Conservation (phyloP, 495 filamentous ascomycete species). For the Lophiotrema nucula region DNA sequence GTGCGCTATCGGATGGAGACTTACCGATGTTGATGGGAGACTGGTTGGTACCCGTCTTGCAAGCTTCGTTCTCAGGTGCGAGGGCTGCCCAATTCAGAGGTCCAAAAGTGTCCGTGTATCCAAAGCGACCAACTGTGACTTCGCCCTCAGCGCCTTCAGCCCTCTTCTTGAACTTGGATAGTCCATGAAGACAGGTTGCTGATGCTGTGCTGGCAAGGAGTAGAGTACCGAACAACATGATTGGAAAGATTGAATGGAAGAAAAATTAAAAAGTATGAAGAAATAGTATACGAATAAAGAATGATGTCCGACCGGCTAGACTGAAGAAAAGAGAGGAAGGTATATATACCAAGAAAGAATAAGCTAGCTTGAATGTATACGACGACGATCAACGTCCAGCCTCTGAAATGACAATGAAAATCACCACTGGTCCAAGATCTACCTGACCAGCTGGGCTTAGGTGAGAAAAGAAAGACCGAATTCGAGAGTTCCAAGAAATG, state of each 20-base stretch:
- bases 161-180: conserved; percentile 22
- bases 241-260: background rate
- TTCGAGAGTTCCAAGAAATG: background rate
- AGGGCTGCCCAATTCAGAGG: conserved; percentile 61
- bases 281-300: background rate
- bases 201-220: conserved; percentile 25
- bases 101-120: conserved; percentile 53
- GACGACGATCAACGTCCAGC: conserved; percentile 16
- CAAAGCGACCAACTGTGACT: conserved; percentile 41
- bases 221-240: conserved; percentile 22
- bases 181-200: conserved; percentile 30
- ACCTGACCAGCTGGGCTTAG: conserved; percentile 2
- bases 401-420: background rate
- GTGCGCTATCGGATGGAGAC: conserved; percentile 29
- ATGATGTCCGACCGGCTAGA: conserved; percentile 4
- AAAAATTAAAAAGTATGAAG: conserved; percentile 1
- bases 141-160: conserved; percentile 3
- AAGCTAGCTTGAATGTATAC: background rate
- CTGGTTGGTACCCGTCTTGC: conserved; percentile 56
- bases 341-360: background rate
- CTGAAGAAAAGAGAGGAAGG: conserved; percentile 2
- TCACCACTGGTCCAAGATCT: conserved; percentile 5
- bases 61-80: conserved; percentile 46
- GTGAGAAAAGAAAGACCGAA: conserved; percentile 3
- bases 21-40: conserved; percentile 62